Conservation (phyloP, 805 yeast species). For the Lipomyces orientalis region DNA sequence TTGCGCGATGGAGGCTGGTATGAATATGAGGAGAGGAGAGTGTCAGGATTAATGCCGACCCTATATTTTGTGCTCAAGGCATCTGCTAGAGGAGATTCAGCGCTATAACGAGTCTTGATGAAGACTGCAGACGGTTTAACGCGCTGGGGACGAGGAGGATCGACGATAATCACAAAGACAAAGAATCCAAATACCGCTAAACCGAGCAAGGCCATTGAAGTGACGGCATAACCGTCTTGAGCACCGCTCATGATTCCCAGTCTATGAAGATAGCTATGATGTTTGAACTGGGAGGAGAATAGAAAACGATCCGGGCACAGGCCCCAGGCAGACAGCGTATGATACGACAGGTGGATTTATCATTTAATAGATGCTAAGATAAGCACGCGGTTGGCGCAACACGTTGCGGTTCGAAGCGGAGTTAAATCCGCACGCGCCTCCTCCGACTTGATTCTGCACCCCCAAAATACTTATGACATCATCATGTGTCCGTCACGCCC, state of each 20-base stretch:
- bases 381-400: too few species aligned
- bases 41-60: neutral
- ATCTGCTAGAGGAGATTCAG: slow-evolving; percentile 3
- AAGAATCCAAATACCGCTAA: neutral
- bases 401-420: too few species aligned
- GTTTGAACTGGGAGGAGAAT: too few species aligned
- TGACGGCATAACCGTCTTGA: neutral
- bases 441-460: too few species aligned
- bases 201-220: neutral
- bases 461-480: too few species aligned
- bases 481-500: too few species aligned
- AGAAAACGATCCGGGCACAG: too few species aligned
- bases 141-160: neutral
- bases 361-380: too few species aligned
- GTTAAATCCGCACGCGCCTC: too few species aligned
- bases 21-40: neutral
- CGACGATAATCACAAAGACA: neutral
- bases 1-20: neutral
- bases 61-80: neutral
- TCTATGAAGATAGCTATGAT: too few species aligned
- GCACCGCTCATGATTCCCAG: neutral
- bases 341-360: too few species aligned
- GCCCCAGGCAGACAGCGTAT: too few species aligned
- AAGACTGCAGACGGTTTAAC: neutral
- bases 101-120: neutral